Base-by-base conservation (phyloP, 2,329 filamentous ascomycete species). In the Pseudogymnoascus sp. region DNA sequence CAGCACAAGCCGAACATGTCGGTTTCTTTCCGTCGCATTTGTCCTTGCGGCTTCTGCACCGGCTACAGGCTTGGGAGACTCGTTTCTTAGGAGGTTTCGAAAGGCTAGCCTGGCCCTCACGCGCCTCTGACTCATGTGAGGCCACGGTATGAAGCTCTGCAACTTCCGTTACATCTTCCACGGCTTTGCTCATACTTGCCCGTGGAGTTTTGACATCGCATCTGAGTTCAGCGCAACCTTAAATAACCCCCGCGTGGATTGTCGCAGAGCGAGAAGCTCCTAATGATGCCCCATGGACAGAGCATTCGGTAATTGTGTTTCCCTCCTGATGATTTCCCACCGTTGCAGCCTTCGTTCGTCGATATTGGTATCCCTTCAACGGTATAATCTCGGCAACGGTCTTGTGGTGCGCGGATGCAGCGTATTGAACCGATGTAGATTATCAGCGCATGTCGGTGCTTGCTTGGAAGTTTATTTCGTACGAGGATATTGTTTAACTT, bases 11-110 rank as follows among this genome's bases (percentile, higher is more conserved):
- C 14, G 87, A 86, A 72, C 90, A 93, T 35, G 79, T 73, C 59
- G 88, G 80, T 61, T 82, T 83, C 40, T 79, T 73, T n/a, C 83
- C 83, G 66, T 86, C 82, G 70, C 84, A 87, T 70, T 84, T 85
- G 70, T 85, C 83, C 67, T 83, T 80, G 62, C 80, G 78, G 41
- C 74, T 77, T 25, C 81, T 77, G 67, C 81, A 84, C 67, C 79
- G 80, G 66, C 83, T 80, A 71, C 81, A 83, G 49, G 81, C 81
- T 65, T 80, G 76, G 16, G 80, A 82, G 5, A 83, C 81, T 41
- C 71, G 61, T 59, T 71, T 72, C 41, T 71, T 62, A 7, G 69
- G 68, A 21, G 65, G 65, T 59, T 70, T 55, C 28, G 49, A 55
- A 33, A 18, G n/a, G 5, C 16, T 5, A 18, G 28, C 7, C n/a